Conservation (phyloP, 2,329 filamentous ascomycete genomes). For the Paecilomyces dactylethromorphus region DNA sequence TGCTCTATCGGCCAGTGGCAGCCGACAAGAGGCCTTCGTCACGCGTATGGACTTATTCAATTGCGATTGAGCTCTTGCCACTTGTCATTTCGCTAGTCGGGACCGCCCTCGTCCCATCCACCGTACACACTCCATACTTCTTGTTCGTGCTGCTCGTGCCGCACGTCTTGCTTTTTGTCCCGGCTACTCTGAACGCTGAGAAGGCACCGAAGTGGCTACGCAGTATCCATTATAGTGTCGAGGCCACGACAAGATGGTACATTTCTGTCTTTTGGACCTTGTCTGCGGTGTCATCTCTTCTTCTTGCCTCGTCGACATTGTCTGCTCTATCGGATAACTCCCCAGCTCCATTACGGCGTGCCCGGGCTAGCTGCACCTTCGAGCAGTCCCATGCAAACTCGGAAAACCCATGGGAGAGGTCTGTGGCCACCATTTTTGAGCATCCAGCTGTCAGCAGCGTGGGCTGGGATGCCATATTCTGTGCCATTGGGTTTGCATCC, state of each 20-base stretch:
- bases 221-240: not conserved
- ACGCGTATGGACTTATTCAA: slow-evolving; percentile 5
- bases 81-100: slow-evolving; percentile 12
- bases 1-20: slow-evolving; percentile 28
- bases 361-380: not conserved
- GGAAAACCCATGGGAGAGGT: slow-evolving; percentile 22
- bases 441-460: slow-evolving; percentile 54
- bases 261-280: slow-evolving; percentile 12
- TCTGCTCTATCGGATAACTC: slow-evolving; percentile 5
- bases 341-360: not conserved
- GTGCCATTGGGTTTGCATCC: slow-evolving; percentile 17
- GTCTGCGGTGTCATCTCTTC: slow-evolving; percentile 25
- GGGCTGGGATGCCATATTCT: slow-evolving; percentile 54
- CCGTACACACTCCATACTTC: slow-evolving; percentile 14
- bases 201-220: not conserved
- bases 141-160: slow-evolving; percentile 15
- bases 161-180: slow-evolving; percentile 18
- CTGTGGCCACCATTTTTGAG: slow-evolving; percentile 46
- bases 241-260: slow-evolving; percentile 5
- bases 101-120: slow-evolving; percentile 12
- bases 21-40: not conserved
- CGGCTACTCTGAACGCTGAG: slow-evolving; percentile 6
- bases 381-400: not conserved
- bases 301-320: slow-evolving; percentile 13
- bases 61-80: slow-evolving; percentile 5